Evolutionary conservation across 805 yeast species (phyloP).

Genomic region (Zygoascus biomembranicola): DNA sequence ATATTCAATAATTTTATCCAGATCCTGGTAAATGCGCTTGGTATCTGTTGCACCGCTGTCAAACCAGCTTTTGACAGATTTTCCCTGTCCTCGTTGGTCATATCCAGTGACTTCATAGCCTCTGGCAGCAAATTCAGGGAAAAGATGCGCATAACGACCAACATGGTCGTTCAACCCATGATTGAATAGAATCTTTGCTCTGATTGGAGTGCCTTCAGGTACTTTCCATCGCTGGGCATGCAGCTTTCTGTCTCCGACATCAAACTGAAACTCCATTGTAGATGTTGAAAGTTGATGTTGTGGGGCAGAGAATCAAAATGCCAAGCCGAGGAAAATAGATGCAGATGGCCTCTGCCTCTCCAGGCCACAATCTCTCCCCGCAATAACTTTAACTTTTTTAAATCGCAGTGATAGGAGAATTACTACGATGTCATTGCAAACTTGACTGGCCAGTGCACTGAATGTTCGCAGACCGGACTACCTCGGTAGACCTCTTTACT

Average conservation of each 20-base stretch:
- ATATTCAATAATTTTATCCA: slow-evolving; percentile 24
- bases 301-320: no score
- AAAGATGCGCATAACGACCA: slow-evolving; percentile 25
- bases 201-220: background rate
- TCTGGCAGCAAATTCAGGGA: slow-evolving; percentile 20
- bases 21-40: slow-evolving; percentile 22
- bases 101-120: slow-evolving; percentile 30
- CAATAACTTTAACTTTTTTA: no score
- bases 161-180: slow-evolving; percentile 33
- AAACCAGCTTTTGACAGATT: slow-evolving; percentile 22
- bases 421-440: no score
- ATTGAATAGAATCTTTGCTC: slow-evolving; percentile 26
- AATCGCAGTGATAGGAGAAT: no score
- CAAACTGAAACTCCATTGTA: background rate
- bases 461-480: no score
- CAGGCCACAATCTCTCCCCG: no score
- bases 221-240: background rate
- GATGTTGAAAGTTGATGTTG: no score
- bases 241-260: slow-evolving; percentile 1
- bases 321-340: no score
- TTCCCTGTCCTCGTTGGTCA: slow-evolving; percentile 35
- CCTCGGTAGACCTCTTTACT: no score
- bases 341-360: no score
- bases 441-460: no score
- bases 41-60: slow-evolving; percentile 29